Base-by-base conservation (phyloP, 495 filamentous ascomycete genomes). In the Cercophora newfieldiana region DNA sequence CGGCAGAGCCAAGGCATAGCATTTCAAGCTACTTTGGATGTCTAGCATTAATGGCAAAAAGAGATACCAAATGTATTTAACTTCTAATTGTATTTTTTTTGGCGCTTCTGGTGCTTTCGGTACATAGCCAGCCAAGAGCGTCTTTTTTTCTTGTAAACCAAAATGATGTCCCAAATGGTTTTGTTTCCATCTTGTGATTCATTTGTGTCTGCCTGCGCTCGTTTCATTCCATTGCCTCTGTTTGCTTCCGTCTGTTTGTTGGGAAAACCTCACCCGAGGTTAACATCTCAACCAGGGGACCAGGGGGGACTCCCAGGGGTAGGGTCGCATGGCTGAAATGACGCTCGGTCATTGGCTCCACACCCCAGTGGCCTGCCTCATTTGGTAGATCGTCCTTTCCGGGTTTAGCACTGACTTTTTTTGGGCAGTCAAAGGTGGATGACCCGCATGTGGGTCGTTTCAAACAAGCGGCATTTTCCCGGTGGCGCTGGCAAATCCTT, bases 61-160 rank as follows among this genome's bases (percentile, higher is more conserved):
- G 51, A 60, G 69, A 78, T 79, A 78, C 73, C 71, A 72, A 28
- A 30, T 79, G 76, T 79, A 77, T 72, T 75, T 81, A 81, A 79
- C 68, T 74, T 77, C 73, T 81, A 81, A 81, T 81, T 74, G 71
- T 71, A 71, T 70, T 67, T 68, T 71, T 71, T 75, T 71, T 68
- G 64, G 68, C 67, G 64, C 69, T 64, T 63, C 56, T 69, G 66
- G 66, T 21, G 21, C 21, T 60, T 8, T 44, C 58, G 33, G 58
- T 28, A 60, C 58, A 60, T 44, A 31, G 55, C 50, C 58, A 21
- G 21, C 37, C 58, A 25, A 19, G 21, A 48, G 58, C 31, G 58
- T 60, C 57, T 58, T 59, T 62, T 61, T 48, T 50, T 47, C 22
- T 18, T 55, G 51, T 26, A 55, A 24, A 55, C 26, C 51, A 22